These are phyloP conservation scores for Malassezia cuniculi DNA, from an alignment of 1,284 basidiomycete species.

Conservation along the genomic window DNA sequence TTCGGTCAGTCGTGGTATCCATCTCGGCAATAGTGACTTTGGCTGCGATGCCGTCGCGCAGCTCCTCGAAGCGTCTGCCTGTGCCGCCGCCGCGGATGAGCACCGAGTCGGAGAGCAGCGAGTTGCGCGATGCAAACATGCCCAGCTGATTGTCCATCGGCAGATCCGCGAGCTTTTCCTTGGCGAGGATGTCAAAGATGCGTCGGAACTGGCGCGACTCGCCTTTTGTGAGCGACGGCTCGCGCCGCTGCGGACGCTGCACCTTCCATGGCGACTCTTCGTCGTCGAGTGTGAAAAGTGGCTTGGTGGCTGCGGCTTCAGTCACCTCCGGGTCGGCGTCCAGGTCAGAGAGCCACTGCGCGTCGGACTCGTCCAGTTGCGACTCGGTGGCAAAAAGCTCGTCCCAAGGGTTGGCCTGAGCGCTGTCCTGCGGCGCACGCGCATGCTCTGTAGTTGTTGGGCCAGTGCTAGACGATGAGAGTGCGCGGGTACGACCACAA, in stretches of 20 bases:
- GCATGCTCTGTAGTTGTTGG: neutral
- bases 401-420: conserved; percentile 7
- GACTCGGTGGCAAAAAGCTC: conserved; percentile 15
- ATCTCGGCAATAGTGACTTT: conserved; percentile 4
- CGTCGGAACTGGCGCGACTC: conserved; percentile 13
- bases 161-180: conserved; percentile 5
- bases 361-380: no score
- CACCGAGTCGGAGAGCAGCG: neutral
- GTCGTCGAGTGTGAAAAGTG: no score
- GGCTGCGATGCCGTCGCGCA: conserved; percentile 8
- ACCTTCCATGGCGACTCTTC: no score
- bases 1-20: conserved; percentile 8
- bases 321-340: no score
- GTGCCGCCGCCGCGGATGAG: conserved; percentile 11
- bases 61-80: conserved; percentile 10
- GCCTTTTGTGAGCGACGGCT: conserved; percentile 5
- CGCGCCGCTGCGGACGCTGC: no score
- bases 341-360: no score
- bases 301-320: no score
- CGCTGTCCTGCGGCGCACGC: neutral
- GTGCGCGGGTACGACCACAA: neutral
- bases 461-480: neutral
- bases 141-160: neutral
- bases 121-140: conserved; percentile 8
- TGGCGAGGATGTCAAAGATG: conserved; percentile 11